Conservation (phyloP, 1,284 basidiomycete genomes). For the Erythrobasidium hasegawianum region DNA sequence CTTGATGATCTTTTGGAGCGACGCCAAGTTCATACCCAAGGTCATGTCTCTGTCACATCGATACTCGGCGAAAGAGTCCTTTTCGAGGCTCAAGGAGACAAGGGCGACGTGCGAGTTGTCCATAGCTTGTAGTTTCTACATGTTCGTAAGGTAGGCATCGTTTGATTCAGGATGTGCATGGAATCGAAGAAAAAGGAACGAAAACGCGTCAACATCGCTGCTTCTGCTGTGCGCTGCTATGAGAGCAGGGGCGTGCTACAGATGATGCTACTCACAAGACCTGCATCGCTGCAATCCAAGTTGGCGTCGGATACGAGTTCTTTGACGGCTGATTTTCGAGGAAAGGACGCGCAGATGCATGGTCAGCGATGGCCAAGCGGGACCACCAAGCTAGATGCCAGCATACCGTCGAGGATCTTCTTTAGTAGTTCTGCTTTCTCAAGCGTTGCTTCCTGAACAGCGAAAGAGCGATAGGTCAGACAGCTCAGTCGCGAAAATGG, state of each 20-base stretch:
- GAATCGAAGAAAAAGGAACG: conserved; percentile 3
- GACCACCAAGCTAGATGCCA: neutral
- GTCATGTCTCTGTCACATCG: conserved; percentile 90
- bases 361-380: neutral
- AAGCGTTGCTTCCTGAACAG: conserved; percentile 45
- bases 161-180: conserved; percentile 40
- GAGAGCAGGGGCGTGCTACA: neutral
- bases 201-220: conserved; percentile 21
- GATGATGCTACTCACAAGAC: conserved; percentile 68
- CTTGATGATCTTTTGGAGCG: conserved; percentile 92
- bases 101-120: conserved; percentile 99
- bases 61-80: conserved; percentile 77
- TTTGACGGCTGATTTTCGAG: conserved; percentile 66
- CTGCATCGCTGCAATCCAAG: conserved; percentile 96
- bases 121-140: conserved; percentile 88
- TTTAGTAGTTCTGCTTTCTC: conserved; percentile 45
- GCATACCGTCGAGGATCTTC: conserved; percentile 45
- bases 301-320: conserved; percentile 97
- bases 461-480: neutral
- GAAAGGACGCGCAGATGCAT: neutral
- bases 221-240: no score
- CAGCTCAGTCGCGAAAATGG: neutral
- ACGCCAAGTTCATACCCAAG: conserved; percentile 58
- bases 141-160: conserved; percentile 10
- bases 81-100: conserved; percentile 74